Base-by-base conservation (phyloP, 306 rosid genomes). In the Cyamopsis tetragonoloba region DNA sequence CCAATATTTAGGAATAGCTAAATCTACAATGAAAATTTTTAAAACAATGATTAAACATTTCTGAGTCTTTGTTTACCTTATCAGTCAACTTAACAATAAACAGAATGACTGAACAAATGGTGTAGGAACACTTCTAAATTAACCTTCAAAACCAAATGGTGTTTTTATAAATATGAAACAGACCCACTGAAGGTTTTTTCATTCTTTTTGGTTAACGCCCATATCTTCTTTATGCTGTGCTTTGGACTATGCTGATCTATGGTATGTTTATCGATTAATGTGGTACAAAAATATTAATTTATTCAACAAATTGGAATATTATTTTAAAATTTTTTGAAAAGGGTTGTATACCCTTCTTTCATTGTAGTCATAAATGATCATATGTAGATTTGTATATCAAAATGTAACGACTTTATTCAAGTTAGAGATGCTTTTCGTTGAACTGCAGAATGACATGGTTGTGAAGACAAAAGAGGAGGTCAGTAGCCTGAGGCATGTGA, bases 401-500 rank as follows among this genome's bases (percentile, higher is more conserved):
- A 8, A 34, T 23, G 8, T 37, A 57, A 60, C 26, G 13, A 19
- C 15, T 38, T 37, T 18, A 22, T 23, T 73, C 12, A 26, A 59
- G 70, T 54, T 76, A 47, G 41, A 7, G 32, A 11, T 61, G 13
- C 27, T 51, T 60, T 56, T 9, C 18, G 44, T 56, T 54, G 20
- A 55, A 42, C 44, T 68, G 75, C 89, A 91, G 97, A 88, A 72
- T 63, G 95, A 84, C 72, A 82, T 70, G 82, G 82, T 86, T 49
- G 75, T 81, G 34, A 80, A 70, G 43, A 87, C 58, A 53, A 82
- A 73, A 64, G 81, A 73, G 49, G 88, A 87, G 79, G 75, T 80
- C 56, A 80, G 70, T 70, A 81, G 69, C 75, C 71, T 91, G 10
- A 80, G 80, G 86, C 89, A 79, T 81, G 79, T 71, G 10, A 91